phyloP scores from a whole-genome alignment of 139 green algal genomes.

The Micractinium conductrix region DNA sequence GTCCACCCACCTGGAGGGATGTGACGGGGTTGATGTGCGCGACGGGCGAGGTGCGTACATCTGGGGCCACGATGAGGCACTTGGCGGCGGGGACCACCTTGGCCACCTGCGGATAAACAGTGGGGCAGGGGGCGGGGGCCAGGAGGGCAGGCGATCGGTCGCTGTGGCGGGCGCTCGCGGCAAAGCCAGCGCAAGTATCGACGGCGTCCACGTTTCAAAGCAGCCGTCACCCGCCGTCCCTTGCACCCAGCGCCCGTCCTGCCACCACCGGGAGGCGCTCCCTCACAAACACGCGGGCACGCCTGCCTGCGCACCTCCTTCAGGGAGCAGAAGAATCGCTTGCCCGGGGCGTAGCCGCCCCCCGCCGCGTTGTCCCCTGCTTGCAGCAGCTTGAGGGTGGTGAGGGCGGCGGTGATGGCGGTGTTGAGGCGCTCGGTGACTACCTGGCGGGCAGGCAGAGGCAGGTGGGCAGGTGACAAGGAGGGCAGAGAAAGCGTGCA shows the following conservation, averaged over 20 bases:
- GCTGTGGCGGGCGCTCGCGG: background rate
- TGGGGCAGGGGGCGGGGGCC: too few species aligned
- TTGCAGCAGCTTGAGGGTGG: constrained; percentile 22
- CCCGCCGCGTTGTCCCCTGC: background rate
- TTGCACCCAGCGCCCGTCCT: too few species aligned
- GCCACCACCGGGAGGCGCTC: too few species aligned
- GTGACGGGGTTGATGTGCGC: constrained; percentile 52
- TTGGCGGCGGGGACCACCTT: constrained; percentile 72
- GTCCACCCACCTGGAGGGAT: constrained; percentile 52
- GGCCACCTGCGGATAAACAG: constrained; percentile 57
- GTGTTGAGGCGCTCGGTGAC: constrained; percentile 39
- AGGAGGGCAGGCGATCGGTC: background rate
- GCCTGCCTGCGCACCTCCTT: constrained; percentile 37
- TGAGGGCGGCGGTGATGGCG: constrained; percentile 8
- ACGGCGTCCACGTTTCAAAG: too few species aligned
- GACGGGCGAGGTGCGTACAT: constrained; percentile 59
- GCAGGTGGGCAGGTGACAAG: background rate
- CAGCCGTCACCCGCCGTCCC: too few species aligned
- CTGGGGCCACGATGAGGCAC: constrained; percentile 77
- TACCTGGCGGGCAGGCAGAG: background rate
- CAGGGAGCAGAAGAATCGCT: constrained; percentile 51
- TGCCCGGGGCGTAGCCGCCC: background rate
- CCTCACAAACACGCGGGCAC: too few species aligned
- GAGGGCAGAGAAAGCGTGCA: background rate
- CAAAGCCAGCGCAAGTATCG: too few species aligned